Percentiles rank a stretch among this genome's conserved stretches.
phyloP scores from a whole-genome alignment of 495 filamentous ascomycete genomes.

The Echria macrotheca region DNA sequence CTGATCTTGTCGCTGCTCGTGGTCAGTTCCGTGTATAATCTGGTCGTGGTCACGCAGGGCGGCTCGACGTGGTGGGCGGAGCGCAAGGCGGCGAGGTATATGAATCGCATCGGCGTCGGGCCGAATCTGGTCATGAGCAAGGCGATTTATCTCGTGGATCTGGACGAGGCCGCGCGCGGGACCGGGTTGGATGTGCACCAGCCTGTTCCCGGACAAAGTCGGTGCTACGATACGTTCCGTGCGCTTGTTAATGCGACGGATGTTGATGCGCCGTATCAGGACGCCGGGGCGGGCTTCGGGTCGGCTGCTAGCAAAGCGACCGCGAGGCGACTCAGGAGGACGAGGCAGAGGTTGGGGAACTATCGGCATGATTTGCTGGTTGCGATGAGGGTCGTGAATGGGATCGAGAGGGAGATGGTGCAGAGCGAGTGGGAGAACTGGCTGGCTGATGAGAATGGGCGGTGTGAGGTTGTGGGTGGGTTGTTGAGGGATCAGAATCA shows the following conservation, averaged over 20 bases:
- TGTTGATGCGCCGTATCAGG: constrained; percentile 45
- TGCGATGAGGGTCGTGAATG: constrained; percentile 83
- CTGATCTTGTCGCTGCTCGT: constrained; percentile 64
- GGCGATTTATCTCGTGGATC: constrained; percentile 74
- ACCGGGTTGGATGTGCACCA: constrained; percentile 9
- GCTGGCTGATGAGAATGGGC: constrained; percentile 64
- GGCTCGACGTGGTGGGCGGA: constrained; percentile 79
- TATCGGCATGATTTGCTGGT: constrained; percentile 93
- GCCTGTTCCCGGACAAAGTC: constrained; percentile 30
- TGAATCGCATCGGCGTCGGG: constrained; percentile 71
- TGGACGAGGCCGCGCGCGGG: constrained; percentile 61
- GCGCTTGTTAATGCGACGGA: constrained; percentile 48
- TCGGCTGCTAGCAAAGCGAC: constrained; percentile 52
- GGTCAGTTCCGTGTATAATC: constrained; percentile 63
- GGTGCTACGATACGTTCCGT: constrained; percentile 52
- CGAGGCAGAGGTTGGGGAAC: constrained; percentile 70
- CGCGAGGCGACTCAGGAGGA: constrained; percentile 63
- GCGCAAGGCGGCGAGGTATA: constrained; percentile 69
- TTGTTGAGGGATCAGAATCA: constrained; percentile 48
- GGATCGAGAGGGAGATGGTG: constrained; percentile 77
- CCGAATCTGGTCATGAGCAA: constrained; percentile 77
- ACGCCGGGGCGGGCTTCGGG: constrained; percentile 36
- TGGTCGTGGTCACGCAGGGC: constrained; percentile 62
- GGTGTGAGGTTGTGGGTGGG: constrained; percentile 59
- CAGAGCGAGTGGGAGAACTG: constrained; percentile 87